Evolutionary conservation across 306 rosid species (phyloP).

Genomic region (Rubus idaeus): DNA sequence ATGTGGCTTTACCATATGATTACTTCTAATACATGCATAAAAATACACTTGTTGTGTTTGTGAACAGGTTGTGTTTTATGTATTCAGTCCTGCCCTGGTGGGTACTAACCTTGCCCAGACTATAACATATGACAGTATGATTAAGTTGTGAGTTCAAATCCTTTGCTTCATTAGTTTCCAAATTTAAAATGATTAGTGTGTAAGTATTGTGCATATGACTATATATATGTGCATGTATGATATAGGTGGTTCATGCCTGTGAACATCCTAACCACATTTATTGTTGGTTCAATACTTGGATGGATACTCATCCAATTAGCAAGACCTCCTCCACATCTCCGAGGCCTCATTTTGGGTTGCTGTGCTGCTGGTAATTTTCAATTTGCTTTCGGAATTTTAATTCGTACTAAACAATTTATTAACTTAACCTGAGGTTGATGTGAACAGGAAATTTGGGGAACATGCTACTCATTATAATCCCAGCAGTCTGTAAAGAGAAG

Average conservation of each 20-base stretch:
- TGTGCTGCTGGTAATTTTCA: conserved; percentile 45
- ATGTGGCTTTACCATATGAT: neutral
- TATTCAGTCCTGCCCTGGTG: conserved; percentile 53
- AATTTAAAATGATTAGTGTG: neutral
- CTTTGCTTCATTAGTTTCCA: neutral
- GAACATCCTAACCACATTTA: conserved; percentile 46
- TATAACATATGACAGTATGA: conserved; percentile 41
- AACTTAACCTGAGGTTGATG: neutral
- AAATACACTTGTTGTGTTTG: neutral
- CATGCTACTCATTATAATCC: conserved; percentile 48
- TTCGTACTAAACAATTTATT: too few species aligned
- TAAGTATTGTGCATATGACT: neutral
- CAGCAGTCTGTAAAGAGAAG: conserved; percentile 57
- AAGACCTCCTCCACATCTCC: conserved; percentile 47
- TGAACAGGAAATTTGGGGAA: conserved; percentile 57
- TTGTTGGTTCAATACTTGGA: conserved; percentile 51
- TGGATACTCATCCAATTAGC: conserved; percentile 42
- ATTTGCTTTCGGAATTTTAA: neutral
- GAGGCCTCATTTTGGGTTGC: conserved; percentile 60
- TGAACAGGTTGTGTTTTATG: conserved; percentile 48
- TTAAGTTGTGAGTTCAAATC: conserved; percentile 40
- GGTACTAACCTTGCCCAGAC: conserved; percentile 42
- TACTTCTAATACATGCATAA: neutral
- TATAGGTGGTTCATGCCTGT: conserved; percentile 62
- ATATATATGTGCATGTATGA: neutral